Evolutionary conservation across 2,329 filamentous ascomycete species (phyloP).

Genomic region (Arthrobotrys musiformis): DNA sequence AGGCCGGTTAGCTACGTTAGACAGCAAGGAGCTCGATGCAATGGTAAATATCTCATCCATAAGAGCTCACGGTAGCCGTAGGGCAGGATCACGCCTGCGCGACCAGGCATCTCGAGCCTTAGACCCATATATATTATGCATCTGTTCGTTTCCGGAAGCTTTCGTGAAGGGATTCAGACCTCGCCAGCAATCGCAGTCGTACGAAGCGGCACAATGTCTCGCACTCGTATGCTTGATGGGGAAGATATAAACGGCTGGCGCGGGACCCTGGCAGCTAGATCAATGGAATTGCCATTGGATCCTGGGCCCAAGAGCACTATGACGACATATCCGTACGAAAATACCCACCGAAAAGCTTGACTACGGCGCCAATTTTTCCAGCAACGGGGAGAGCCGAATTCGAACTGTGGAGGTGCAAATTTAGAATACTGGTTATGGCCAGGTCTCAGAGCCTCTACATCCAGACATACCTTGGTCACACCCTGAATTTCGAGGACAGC

Average conservation of each 20-base stretch:
- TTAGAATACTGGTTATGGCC: too few species aligned
- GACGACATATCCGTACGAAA: slow-evolving; percentile 43
- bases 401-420: slow-evolving; percentile 2
- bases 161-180: background rate
- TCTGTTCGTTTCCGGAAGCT: slow-evolving; percentile 7
- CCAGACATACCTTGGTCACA: background rate
- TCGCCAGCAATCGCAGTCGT: slow-evolving; percentile 13
- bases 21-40: slow-evolving; percentile 11
- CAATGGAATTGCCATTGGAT: slow-evolving; percentile 3
- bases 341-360: slow-evolving; percentile 17
- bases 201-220: slow-evolving; percentile 38
- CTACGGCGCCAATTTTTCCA: slow-evolving; percentile 26
- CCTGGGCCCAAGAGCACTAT: slow-evolving; percentile 11
- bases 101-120: slow-evolving; percentile 4
- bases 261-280: slow-evolving; percentile 23
- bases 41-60: slow-evolving; percentile 4
- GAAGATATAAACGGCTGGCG: slow-evolving; percentile 46
- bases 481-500: background rate
- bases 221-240: slow-evolving; percentile 18
- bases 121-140: background rate
- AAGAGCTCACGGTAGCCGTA: slow-evolving; percentile 26
- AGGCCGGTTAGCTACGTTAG: too few species aligned
- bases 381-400: slow-evolving; percentile 39
- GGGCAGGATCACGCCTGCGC: background rate
- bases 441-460: too few species aligned